phyloP scores from a whole-genome alignment of 2,329 filamentous ascomycete genomes.

The Penicillium griseofulvum region DNA sequence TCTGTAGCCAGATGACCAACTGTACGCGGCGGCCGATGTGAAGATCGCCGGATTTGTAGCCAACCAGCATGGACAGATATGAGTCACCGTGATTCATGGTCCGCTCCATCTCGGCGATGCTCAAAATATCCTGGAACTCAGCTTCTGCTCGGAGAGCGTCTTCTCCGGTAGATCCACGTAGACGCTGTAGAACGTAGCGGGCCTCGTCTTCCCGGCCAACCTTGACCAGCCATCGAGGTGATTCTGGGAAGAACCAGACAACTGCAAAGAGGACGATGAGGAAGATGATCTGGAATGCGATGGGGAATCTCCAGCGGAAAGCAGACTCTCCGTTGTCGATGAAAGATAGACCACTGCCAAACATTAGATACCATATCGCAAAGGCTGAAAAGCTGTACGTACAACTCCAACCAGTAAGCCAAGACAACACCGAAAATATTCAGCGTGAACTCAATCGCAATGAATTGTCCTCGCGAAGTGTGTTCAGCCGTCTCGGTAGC shows the following conservation, averaged over 20 bases:
- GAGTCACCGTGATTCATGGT: constrained; percentile 52
- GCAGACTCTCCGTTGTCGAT: constrained; percentile 57
- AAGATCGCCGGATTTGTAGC: constrained; percentile 62
- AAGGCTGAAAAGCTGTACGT: constrained; percentile 8
- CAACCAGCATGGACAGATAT: constrained; percentile 66
- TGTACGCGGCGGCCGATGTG: constrained; percentile 67
- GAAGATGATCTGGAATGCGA: constrained; percentile 68
- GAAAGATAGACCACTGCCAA: constrained; percentile 56
- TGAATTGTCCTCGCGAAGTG: constrained; percentile 65
- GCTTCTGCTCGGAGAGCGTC: constrained; percentile 55
- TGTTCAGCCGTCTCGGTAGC: constrained; percentile 68
- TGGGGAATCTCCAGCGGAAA: constrained; percentile 66
- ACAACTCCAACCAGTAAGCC: constrained; percentile 60
- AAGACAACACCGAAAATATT: constrained; percentile 70
- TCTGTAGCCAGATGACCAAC: constrained; percentile 69
- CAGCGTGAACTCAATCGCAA: constrained; percentile 69
- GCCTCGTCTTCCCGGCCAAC: constrained; percentile 66
- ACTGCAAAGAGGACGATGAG: constrained; percentile 55
- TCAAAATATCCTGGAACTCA: constrained; percentile 68
- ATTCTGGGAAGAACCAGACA: constrained; percentile 69
- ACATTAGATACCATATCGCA: not conserved
- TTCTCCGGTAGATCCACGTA: constrained; percentile 59
- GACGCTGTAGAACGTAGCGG: constrained; percentile 60
- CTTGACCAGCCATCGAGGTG: constrained; percentile 59
- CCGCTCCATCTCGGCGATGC: constrained; percentile 62